Percentiles rank a stretch among this genome's conserved stretches.
These are phyloP conservation scores for Nevesoporus exiguus DNA, from an alignment of 768 basidiomycete genomes.

Conservation along the genomic window DNA sequence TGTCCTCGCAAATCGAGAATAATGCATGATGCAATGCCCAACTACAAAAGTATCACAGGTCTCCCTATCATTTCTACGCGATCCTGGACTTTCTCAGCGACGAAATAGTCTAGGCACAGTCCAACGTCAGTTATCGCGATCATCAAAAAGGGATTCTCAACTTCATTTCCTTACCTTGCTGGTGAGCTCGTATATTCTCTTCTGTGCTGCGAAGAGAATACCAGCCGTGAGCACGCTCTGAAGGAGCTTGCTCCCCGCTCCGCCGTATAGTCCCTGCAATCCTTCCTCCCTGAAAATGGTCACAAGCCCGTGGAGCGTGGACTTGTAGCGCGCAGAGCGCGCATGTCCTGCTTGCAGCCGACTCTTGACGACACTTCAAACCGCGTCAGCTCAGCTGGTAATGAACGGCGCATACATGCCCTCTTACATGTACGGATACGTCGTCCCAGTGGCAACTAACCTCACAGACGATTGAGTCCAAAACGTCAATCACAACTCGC, in stretches of 20 bases:
- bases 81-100: conserved; percentile 10
- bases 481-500: not conserved
- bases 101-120: conserved; percentile 9
- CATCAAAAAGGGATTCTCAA: not conserved
- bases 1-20: too few relatives aligned
- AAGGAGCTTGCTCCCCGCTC: conserved; percentile 80
- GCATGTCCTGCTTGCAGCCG: conserved; percentile 74
- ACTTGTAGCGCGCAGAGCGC: conserved; percentile 66
- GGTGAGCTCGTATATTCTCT: conserved; percentile 72
- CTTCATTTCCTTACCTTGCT: conserved; percentile 39
- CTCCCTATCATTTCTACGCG: not conserved
- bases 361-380: conserved; percentile 63
- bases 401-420: not conserved
- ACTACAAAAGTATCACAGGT: not conserved
- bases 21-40: not conserved
- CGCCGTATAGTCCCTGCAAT: conserved; percentile 80
- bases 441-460: conserved; percentile 50
- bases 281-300: conserved; percentile 80
- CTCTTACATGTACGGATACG: conserved; percentile 74
- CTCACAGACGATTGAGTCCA: not conserved
- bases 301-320: conserved; percentile 71
- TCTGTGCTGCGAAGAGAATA: conserved; percentile 88
- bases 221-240: conserved; percentile 94
- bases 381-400: not conserved
- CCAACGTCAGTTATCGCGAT: conserved; percentile 1